phyloP scores from a whole-genome alignment of 805 yeast species.

The Yarrowia deformans region DNA sequence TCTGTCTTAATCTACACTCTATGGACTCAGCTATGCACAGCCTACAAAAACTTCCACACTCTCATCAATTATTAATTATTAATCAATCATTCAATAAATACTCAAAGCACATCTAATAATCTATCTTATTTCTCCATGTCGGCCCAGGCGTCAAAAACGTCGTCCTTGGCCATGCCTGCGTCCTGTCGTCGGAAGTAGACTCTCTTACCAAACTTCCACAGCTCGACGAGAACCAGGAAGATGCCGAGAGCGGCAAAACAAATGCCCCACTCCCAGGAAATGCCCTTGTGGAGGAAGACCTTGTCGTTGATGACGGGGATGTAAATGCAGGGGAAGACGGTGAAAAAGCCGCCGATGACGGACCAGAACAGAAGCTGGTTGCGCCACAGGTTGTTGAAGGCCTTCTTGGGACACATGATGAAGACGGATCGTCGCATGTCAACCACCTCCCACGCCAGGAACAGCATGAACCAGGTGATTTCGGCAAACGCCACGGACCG shows the following conservation, averaged over 20 bases:
- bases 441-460: conserved; percentile 85
- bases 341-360: conserved; percentile 67
- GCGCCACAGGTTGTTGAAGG: conserved; percentile 69
- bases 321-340: conserved; percentile 82
- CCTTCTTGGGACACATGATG: conserved; percentile 71
- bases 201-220: conserved; percentile 73
- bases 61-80: too few relatives aligned
- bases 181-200: conserved; percentile 53
- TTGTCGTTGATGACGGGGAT: conserved; percentile 82
- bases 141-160: conserved; percentile 26
- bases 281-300: conserved; percentile 76
- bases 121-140: conserved; percentile 27
- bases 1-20: too few relatives aligned
- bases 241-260: conserved; percentile 63
- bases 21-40: too few relatives aligned
- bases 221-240: conserved; percentile 68
- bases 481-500: conserved; percentile 80
- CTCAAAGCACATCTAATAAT: conserved; percentile 20
- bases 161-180: background rate
- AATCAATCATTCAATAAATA: conserved; percentile 21
- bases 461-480: conserved; percentile 85
- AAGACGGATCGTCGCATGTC: conserved; percentile 75
- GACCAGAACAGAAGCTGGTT: conserved; percentile 87
- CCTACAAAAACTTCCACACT: too few relatives aligned
- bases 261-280: conserved; percentile 85